phyloP scores from a whole-genome alignment of 192 early-diverging fungal genomes.

The Entomortierella chlamydospora region DNA sequence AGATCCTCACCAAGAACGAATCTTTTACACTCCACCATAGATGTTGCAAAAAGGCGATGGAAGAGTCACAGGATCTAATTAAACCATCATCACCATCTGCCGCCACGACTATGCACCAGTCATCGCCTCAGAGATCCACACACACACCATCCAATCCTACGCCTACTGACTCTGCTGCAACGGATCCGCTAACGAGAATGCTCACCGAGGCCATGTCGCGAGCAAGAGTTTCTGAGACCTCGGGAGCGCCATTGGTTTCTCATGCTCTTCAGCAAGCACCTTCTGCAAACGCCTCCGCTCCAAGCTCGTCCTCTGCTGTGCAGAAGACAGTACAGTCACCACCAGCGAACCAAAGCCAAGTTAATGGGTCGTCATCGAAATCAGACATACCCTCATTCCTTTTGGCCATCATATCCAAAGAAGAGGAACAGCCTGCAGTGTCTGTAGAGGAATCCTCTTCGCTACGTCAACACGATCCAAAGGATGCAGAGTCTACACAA shows the following conservation, averaged over 20 bases:
- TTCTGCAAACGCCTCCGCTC: too few relatives aligned
- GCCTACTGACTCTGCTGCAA: not conserved
- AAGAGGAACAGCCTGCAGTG: not conserved
- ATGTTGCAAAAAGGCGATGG: constrained; percentile 43
- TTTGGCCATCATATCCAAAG: not conserved
- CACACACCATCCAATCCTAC: not conserved
- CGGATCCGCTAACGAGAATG: constrained; percentile 40
- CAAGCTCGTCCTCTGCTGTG: not conserved
- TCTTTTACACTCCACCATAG: not conserved
- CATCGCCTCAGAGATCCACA: not conserved
- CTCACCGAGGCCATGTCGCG: constrained; percentile 41
- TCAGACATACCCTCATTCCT: not conserved
- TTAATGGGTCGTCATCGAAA: not conserved
- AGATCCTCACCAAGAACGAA: not conserved
- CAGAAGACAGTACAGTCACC: not conserved
- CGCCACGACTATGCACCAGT: not conserved
- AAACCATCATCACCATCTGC: not conserved
- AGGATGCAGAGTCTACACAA: not conserved
- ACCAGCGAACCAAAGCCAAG: not conserved
- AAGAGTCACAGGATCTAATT: not conserved
- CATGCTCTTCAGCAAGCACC: not conserved
- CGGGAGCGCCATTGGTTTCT: constrained; percentile 19
- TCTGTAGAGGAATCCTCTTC: not conserved
- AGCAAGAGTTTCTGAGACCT: constrained; percentile 43
- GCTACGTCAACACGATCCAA: not conserved